A percentile compares a stretch with the other conserved stretches of the same genome.
Evolutionary conservation across 495 filamentous ascomycete species (phyloP).

Genomic region (Penicillium steckii): DNA sequence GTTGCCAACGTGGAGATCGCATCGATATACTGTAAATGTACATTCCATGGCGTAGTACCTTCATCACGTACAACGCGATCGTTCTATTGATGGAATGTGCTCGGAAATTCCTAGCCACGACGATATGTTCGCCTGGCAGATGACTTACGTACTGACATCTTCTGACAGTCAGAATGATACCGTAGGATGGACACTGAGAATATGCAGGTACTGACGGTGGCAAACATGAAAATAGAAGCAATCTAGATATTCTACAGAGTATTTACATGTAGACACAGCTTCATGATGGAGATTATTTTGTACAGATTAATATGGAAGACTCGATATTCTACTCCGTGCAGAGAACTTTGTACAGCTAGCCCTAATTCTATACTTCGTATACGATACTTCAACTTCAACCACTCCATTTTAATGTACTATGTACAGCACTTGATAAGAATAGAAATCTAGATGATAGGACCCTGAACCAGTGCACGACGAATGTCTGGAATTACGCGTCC

Average conservation of each 20-base stretch:
- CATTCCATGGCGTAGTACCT: background rate
- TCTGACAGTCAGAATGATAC: no score
- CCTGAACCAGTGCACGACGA: background rate
- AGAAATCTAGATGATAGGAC: background rate
- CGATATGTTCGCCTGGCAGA: background rate
- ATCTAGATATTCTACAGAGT: background rate
- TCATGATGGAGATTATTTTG: no score
- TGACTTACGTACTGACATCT: no score
- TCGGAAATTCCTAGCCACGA: background rate
- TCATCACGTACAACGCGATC: background rate
- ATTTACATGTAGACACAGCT: no score
- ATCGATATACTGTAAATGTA: background rate
- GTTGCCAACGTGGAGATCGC: background rate
- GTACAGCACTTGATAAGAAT: no score
- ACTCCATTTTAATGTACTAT: background rate
- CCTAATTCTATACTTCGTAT: no score
- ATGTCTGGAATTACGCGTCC: background rate
- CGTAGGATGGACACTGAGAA: background rate
- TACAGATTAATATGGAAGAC: no score
- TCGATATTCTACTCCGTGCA: no score
- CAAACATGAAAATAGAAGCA: background rate
- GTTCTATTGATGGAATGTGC: background rate
- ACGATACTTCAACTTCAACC: no score
- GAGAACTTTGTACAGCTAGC: no score
- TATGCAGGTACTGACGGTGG: background rate